Conservation (phyloP, 2,329 filamentous ascomycete genomes). For the Scedosporium aurantiacum region DNA sequence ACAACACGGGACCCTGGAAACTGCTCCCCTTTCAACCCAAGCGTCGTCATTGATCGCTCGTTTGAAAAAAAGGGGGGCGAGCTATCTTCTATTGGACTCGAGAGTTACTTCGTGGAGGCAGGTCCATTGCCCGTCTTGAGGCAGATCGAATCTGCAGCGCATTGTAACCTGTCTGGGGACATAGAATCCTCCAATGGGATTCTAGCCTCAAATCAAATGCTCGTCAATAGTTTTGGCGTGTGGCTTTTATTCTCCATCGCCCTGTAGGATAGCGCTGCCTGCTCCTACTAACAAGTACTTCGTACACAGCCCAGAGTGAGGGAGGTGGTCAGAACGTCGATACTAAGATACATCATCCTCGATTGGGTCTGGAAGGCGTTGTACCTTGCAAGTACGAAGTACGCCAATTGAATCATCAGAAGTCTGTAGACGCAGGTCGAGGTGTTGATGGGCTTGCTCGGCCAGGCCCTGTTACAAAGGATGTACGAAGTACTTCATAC, state of each 20-base stretch:
- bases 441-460: no score
- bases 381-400: no score
- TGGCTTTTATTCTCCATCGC: not conserved
- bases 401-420: no score
- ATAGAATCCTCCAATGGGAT: not conserved
- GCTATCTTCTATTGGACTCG: not conserved
- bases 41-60: not conserved
- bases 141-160: not conserved
- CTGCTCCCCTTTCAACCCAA: not conserved
- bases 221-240: not conserved
- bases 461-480: not conserved
- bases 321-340: no score
- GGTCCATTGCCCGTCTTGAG: not conserved
- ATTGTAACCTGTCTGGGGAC: not conserved
- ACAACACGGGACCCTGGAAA: not conserved
- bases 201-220: not conserved
- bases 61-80: not conserved
- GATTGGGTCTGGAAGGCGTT: no score
- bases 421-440: no score
- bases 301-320: not conserved
- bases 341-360: no score
- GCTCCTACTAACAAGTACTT: not conserved
- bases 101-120: not conserved
- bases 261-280: not conserved
- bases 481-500: not conserved